These are phyloP conservation scores for Dactylonectria estremocensis DNA, from an alignment of 2,329 filamentous ascomycete genomes.

Conservation along the genomic window DNA sequence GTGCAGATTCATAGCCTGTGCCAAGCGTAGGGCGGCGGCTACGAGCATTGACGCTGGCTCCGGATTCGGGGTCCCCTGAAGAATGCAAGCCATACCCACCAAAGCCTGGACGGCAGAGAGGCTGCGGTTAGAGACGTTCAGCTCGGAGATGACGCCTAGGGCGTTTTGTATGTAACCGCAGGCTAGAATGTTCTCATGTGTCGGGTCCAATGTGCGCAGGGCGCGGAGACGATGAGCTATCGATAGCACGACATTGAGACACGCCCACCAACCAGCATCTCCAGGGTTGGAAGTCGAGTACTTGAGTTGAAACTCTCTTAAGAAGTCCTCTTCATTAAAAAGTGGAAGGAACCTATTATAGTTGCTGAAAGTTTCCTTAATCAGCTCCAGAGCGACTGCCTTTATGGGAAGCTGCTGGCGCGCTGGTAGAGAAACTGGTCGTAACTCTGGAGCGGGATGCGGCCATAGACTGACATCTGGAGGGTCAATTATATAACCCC, in stretches of 20 bases:
- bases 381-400: slow-evolving; percentile 29
- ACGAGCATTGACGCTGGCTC: slow-evolving; percentile 39
- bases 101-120: slow-evolving; percentile 45
- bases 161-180: slow-evolving; percentile 41
- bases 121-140: slow-evolving; percentile 33
- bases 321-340: slow-evolving; percentile 39
- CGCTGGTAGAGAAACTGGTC: slow-evolving; percentile 10
- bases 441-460: slow-evolving; percentile 8
- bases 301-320: slow-evolving; percentile 31
- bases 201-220: slow-evolving; percentile 35
- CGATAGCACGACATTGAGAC: slow-evolving; percentile 43
- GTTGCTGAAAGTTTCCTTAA: slow-evolving; percentile 34
- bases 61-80: slow-evolving; percentile 45
- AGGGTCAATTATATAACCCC: slow-evolving; percentile 5
- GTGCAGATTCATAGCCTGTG: slow-evolving; percentile 44
- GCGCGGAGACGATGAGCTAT: slow-evolving; percentile 42
- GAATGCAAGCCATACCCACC: slow-evolving; percentile 42
- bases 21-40: slow-evolving; percentile 41
- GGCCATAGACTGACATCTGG: slow-evolving; percentile 22
- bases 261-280: slow-evolving; percentile 44
- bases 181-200: slow-evolving; percentile 33
- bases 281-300: slow-evolving; percentile 29
- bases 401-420: slow-evolving; percentile 34
- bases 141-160: slow-evolving; percentile 38
- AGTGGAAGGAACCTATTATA: slow-evolving; percentile 39